Evolutionary conservation across 2,329 filamentous ascomycete genomes (phyloP), one percentile per base, ranked within the genome.

Genomic region (Xylaria sp.): DNA sequence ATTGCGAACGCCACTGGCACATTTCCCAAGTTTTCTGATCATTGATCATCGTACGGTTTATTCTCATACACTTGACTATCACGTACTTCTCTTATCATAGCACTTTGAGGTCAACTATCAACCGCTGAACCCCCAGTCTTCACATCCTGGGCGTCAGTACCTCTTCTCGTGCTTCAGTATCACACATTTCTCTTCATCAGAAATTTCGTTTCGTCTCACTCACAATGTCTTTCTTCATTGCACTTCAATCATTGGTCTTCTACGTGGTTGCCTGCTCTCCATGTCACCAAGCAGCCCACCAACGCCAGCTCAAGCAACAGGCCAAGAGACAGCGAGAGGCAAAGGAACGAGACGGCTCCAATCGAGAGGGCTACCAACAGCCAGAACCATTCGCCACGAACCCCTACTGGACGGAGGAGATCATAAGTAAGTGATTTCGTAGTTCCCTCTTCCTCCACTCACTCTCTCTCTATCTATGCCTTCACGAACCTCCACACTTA

Each of bases 341-440:
- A 54, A 87, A 84, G 67, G 80, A 90, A 66, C 87, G 92, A 73
- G 86, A 86, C 63, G 88, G 85, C 64, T 88, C 93, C 71, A 88
- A 94, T 77, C 92, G 93, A 0, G 88, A 88, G 48, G 80, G 89
- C 11, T 96, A 97, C 79, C 86, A 89, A 59, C 94, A 98, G 75
- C 94, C 92, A 1, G 88, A 89, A 53, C 92, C 93, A 0, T 96
- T 93, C 75, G 91, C 90, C 75, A 97, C 93, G 32, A 98, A 98
- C 75, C 90, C 91, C 12, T 93, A 93, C 81, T 98, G 94, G 94
- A 84, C 87, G 36, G 92, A 96, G 77, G 94, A 98, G 80, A 97
- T 98, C 72, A 85, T 85, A 70, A 86, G 68, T 70, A 65, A 65
- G 61, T 62, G 4, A 19, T 47, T 19, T 17, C 53, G 8, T 45